Evolutionary conservation across 2,329 filamentous ascomycete species (phyloP), one percentile per base, ranked within the genome.

Genomic region (Fusarium lyarnte): DNA sequence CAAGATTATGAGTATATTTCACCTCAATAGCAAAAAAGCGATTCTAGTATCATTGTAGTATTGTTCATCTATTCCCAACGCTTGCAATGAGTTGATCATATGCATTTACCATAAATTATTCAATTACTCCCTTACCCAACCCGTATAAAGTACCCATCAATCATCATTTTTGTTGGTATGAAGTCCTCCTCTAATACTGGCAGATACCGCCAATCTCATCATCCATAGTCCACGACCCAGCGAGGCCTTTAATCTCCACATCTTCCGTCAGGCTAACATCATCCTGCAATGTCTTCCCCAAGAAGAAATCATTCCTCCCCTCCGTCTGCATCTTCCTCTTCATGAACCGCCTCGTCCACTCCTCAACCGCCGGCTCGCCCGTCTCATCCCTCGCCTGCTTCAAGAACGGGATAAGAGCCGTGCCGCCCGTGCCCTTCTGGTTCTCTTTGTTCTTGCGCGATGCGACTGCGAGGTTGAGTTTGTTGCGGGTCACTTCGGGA

Each of bases 331-430:
- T 81, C 78, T 86, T 84, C 41, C 87, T 83, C 75, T 84, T 87
- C 87, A 90, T 89, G 75, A 90, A 89, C 23, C 84, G 82, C 72
- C 81, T 85, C 2, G 88, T 87, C 90, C 90, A 92, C 57, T 86
- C 84, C 75, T 89, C 87, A 41, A 98, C 91, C 2, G 95, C 94
- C 3, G 94, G 94, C 81, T 98, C 95, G 21, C 94, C 93, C 2
- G 96, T 99, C 86, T 99, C 96, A 78, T 99, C 95, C 33, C 96
- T 88, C 8, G 96, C 96, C 83, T 99, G 96, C 83, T 98, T 98
- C 69, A 99, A 85, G 82, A 99, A 99, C 0, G 95, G 94, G 62
- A 99, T 98, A 63, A 99, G 85, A 0, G 95, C 93, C 0, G 96
- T 98, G 21, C 96, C 96, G 19, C 96, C 96, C 0, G 96, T 99